These are phyloP conservation scores for Solanum hybrid DNA, from an alignment of 305 asterid genomes.

Conservation along the genomic window DNA sequence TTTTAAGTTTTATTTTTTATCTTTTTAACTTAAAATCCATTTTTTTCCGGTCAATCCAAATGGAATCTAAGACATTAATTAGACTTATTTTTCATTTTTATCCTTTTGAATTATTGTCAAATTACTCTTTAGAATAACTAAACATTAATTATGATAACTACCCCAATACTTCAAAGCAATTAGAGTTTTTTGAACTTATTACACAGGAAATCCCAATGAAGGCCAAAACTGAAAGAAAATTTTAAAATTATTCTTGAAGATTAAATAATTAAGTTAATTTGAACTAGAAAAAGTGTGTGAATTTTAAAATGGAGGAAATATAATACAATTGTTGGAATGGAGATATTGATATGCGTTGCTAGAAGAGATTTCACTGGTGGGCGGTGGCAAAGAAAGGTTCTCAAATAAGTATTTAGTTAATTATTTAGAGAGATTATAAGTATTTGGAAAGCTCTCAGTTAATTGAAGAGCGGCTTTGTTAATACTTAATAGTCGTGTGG, in stretches of 20 bases:
- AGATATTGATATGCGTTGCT: background rate
- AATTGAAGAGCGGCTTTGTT: background rate
- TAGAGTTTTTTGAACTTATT: too few species aligned
- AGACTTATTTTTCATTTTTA: background rate
- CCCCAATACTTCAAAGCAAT: background rate
- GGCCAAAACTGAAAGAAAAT: background rate
- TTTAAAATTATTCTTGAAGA: too few species aligned
- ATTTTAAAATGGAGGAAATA: background rate
- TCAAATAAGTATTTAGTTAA: background rate
- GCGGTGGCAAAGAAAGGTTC: background rate
- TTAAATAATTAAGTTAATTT: too few species aligned
- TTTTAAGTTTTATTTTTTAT: too few species aligned
- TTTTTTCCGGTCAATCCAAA: background rate
- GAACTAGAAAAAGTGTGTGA: background rate
- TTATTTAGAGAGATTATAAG: background rate
- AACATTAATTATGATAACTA: background rate
- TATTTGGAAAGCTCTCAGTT: background rate
- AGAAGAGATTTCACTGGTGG: background rate
- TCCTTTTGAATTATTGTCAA: background rate
- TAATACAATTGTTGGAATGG: background rate
- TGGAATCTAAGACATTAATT: background rate
- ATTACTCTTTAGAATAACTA: background rate
- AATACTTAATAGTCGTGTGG: background rate
- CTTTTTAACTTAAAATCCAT: too few species aligned
- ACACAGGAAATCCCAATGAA: background rate